phyloP scores from a whole-genome alignment of 2,329 filamentous ascomycete genomes.

The Pseudogymnoascus sp. region DNA sequence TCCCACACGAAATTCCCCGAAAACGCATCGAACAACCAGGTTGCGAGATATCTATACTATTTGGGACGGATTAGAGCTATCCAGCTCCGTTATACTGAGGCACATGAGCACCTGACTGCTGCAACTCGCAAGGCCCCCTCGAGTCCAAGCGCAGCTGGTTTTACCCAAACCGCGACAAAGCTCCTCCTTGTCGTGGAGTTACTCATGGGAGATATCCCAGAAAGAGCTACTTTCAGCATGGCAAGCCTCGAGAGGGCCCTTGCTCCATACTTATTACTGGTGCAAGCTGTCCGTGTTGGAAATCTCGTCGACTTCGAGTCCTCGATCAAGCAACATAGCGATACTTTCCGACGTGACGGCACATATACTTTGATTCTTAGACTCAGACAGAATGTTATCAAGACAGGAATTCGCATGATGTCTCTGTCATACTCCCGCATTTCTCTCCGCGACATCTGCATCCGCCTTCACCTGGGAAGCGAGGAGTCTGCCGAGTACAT shows the following conservation, averaged over 20 bases:
- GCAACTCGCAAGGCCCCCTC: constrained; percentile 93
- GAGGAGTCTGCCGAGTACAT: constrained; percentile 99
- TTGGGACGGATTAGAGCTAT: constrained; percentile 93
- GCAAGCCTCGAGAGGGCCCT: constrained; percentile 78
- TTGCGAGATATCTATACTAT: constrained; percentile 95
- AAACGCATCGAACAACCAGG: constrained; percentile 94
- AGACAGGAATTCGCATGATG: constrained; percentile 98
- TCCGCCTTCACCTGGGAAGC: constrained; percentile 83
- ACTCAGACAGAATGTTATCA: constrained; percentile 96
- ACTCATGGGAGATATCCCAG: constrained; percentile 96
- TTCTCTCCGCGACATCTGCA: constrained; percentile 93
- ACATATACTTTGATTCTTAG: constrained; percentile 94
- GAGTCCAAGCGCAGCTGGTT: constrained; percentile 80
- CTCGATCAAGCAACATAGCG: constrained; percentile 70
- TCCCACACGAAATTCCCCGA: constrained; percentile 93
- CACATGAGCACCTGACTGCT: constrained; percentile 85
- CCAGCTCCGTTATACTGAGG: constrained; percentile 93
- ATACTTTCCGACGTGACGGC: constrained; percentile 83
- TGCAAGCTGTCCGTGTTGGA: constrained; percentile 92
- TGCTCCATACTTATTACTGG: constrained; percentile 86
- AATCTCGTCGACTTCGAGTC: constrained; percentile 90
- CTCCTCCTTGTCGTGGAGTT: constrained; percentile 93
- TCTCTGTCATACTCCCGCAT: constrained; percentile 96
- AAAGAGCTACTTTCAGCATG: constrained; percentile 88
- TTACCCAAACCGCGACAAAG: constrained; percentile 94